Evolutionary conservation across 2,329 filamentous ascomycete genomes (phyloP).

Genomic region (Curvularia lunata): DNA sequence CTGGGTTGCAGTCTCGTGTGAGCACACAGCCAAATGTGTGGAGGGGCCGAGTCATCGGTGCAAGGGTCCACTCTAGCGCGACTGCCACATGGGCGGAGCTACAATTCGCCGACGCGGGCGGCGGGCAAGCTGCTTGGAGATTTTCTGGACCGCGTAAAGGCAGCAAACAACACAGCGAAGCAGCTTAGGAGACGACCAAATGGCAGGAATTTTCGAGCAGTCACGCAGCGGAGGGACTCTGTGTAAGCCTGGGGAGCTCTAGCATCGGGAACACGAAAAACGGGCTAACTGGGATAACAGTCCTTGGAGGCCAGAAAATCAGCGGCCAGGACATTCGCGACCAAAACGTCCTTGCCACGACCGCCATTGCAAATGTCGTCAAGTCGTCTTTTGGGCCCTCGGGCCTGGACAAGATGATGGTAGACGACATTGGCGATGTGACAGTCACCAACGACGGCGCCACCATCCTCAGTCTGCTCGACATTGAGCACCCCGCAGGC

Average conservation of each 20-base stretch:
- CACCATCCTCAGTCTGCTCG: slow-evolving; percentile 91
- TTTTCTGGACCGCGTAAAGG: slow-evolving; percentile 40
- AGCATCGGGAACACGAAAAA: background rate
- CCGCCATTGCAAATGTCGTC: slow-evolving; percentile 97
- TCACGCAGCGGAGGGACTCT: slow-evolving; percentile 90
- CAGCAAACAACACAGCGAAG: slow-evolving; percentile 38
- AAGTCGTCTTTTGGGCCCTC: slow-evolving; percentile 98
- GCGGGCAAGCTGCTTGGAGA: slow-evolving; percentile 25
- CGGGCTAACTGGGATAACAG: slow-evolving; percentile 50
- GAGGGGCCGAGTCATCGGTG: slow-evolving; percentile 37
- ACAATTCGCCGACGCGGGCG: slow-evolving; percentile 32
- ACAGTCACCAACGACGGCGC: slow-evolving; percentile 99
- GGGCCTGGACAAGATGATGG: slow-evolving; percentile 99
- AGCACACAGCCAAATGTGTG: slow-evolving; percentile 34
- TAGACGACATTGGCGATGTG: slow-evolving; percentile 98
- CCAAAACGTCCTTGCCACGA: slow-evolving; percentile 95
- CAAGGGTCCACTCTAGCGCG: slow-evolving; percentile 29
- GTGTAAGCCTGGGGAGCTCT: slow-evolving; percentile 60
- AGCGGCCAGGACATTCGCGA: slow-evolving; percentile 95
- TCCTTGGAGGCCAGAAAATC: slow-evolving; percentile 97
- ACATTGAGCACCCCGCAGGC: slow-evolving; percentile 96
- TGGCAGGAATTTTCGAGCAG: slow-evolving; percentile 97
- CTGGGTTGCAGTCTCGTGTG: slow-evolving; percentile 34
- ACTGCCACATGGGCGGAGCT: slow-evolving; percentile 24
- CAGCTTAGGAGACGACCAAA: slow-evolving; percentile 54